Percentiles rank a stretch among this genome's conserved stretches.
Conservation (phyloP, 2,329 filamentous ascomycete species). For the Knufia petricola region DNA sequence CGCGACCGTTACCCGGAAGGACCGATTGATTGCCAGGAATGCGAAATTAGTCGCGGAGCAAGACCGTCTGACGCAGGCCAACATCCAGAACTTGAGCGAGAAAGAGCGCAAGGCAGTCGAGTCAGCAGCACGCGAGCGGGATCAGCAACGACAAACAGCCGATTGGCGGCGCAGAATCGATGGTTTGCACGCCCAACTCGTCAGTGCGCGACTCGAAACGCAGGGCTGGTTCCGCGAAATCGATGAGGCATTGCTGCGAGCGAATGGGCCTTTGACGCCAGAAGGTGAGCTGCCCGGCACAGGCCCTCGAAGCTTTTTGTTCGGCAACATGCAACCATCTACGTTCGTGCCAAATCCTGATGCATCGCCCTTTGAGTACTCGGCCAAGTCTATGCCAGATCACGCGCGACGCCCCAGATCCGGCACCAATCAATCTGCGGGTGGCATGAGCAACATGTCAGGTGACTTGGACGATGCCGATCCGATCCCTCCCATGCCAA, state of each 20-base stretch:
- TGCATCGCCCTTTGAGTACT: slow-evolving; percentile 22
- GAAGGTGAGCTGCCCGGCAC: slow-evolving; percentile 50
- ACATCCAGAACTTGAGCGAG: slow-evolving; percentile 47
- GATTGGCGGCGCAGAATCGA: slow-evolving; percentile 35
- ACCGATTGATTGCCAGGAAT: slow-evolving; percentile 49
- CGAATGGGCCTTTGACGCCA: slow-evolving; percentile 45
- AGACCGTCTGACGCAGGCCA: slow-evolving; percentile 49
- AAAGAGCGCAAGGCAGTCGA: slow-evolving; percentile 42
- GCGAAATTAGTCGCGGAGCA: slow-evolving; percentile 53
- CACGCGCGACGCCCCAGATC: slow-evolving; percentile 20
- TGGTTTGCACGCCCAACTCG: slow-evolving; percentile 33
- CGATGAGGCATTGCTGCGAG: slow-evolving; percentile 24
- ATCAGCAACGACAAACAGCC: slow-evolving; percentile 35
- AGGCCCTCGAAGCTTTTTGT: slow-evolving; percentile 20
- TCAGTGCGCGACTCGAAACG: slow-evolving; percentile 23
- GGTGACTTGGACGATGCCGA: slow-evolving; percentile 24
- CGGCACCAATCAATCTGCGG: slow-evolving; percentile 21
- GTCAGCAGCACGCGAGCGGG: slow-evolving; percentile 36
- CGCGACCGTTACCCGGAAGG: slow-evolving; percentile 44
- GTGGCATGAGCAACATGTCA: slow-evolving; percentile 21
- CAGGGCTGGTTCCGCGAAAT: slow-evolving; percentile 28
- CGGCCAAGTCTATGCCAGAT: slow-evolving; percentile 19
- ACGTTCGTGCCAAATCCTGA: slow-evolving; percentile 19
- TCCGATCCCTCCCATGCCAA: slow-evolving; percentile 22
- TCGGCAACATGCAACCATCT: slow-evolving; percentile 14